Conservation (phyloP, 164 flowering plant species). For the Cinnamomum chago region DNA sequence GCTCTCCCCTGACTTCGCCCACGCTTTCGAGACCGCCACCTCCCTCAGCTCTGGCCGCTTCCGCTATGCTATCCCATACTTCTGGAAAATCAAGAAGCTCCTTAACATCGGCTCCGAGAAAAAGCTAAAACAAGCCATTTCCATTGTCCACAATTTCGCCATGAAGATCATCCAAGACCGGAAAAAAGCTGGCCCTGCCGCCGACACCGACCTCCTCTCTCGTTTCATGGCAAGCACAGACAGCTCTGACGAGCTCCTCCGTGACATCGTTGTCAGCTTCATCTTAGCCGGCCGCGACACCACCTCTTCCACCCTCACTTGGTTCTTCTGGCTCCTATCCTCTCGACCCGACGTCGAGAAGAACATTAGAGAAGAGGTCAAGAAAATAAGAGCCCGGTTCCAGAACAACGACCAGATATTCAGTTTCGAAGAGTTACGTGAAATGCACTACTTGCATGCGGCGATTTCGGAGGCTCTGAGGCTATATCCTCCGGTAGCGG, state of each 20-base stretch:
- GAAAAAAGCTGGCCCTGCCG: slow-evolving; percentile 8
- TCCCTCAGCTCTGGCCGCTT: slow-evolving; percentile 42
- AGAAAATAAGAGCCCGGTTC: slow-evolving; percentile 13
- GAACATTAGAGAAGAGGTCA: slow-evolving; percentile 33
- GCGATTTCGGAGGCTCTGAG: slow-evolving; percentile 46
- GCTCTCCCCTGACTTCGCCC: slow-evolving; percentile 25
- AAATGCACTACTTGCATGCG: slow-evolving; percentile 59
- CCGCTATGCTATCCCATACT: slow-evolving; percentile 23
- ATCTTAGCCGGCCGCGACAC: slow-evolving; percentile 55
- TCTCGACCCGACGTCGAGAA: slow-evolving; percentile 25
- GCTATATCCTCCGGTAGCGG: slow-evolving; percentile 49
- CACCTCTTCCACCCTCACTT: slow-evolving; percentile 34
- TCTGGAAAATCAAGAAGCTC: slow-evolving; percentile 31
- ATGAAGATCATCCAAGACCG: slow-evolving; percentile 40
- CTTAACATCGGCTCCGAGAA: slow-evolving; percentile 54
- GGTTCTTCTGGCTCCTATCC: slow-evolving; percentile 52
- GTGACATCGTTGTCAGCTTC: slow-evolving; percentile 46
- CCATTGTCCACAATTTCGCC: slow-evolving; percentile 47
- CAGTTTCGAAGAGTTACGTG: slow-evolving; percentile 35
- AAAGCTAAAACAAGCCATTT: slow-evolving; percentile 32
- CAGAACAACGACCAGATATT: slow-evolving; percentile 15
- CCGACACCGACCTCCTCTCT: slow-evolving; percentile 33
- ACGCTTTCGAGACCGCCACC: slow-evolving; percentile 58
- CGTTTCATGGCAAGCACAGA: slow-evolving; percentile 29
- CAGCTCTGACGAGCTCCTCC: slow-evolving; percentile 31